Evolutionary conservation across 768 basidiomycete species (phyloP).

Genomic region (Erythrobasidium yunnanense): DNA sequence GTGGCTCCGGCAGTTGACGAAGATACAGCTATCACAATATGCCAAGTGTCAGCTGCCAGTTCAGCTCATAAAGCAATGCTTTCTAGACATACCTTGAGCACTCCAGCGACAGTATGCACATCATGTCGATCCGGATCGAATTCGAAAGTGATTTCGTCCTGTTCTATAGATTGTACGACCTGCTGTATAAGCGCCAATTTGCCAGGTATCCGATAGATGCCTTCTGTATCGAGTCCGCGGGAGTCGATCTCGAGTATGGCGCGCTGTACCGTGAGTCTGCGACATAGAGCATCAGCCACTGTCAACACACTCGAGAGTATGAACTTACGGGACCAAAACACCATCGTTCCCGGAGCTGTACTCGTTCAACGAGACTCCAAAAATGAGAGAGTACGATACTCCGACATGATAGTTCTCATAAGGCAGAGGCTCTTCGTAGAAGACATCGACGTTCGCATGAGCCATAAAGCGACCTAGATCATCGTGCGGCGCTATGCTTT

Average conservation of each 20-base stretch:
- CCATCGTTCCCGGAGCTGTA: slow-evolving; percentile 30
- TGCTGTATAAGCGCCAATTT: slow-evolving; percentile 11
- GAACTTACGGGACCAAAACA: slow-evolving; percentile 15
- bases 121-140: slow-evolving; percentile 34
- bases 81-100: slow-evolving; percentile 30
- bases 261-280: slow-evolving; percentile 20
- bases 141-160: slow-evolving; percentile 34
- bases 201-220: slow-evolving; percentile 37
- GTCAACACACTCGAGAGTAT: neutral
- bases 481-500: slow-evolving; percentile 3
- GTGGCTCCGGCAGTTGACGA: slow-evolving; percentile 35
- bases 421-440: slow-evolving; percentile 28
- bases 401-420: slow-evolving; percentile 31
- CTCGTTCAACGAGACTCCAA: slow-evolving; percentile 34
- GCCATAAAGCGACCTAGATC: slow-evolving; percentile 1
- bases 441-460: slow-evolving; percentile 6
- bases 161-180: slow-evolving; percentile 34
- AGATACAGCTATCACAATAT: slow-evolving; percentile 33
- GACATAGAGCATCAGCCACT: neutral
- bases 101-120: slow-evolving; percentile 30
- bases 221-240: slow-evolving; percentile 32
- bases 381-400: slow-evolving; percentile 33
- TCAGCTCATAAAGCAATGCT: neutral
- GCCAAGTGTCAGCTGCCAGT: neutral
- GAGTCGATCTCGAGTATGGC: slow-evolving; percentile 31